Percentiles rank a stretch among this genome's conserved stretches.
Conservation (phyloP, 805 yeast species). For the Geotrichum ghanense region DNA sequence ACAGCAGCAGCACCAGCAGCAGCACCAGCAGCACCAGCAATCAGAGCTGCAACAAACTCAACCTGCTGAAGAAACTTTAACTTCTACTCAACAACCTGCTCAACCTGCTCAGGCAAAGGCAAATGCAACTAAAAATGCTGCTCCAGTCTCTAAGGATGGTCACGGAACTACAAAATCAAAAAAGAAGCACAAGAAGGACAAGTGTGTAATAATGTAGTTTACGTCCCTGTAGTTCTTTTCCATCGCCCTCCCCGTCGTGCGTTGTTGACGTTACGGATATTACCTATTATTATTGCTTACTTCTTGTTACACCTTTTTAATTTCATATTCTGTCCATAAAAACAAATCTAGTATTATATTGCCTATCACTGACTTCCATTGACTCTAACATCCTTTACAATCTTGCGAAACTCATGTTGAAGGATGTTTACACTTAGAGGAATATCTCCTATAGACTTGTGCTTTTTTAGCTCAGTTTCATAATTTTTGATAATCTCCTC, state of each 20-base stretch:
- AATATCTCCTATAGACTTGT: neutral
- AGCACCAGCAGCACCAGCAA: constrained; percentile 13
- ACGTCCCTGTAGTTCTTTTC: too few species aligned
- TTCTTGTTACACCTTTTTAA: too few species aligned
- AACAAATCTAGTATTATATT: too few species aligned
- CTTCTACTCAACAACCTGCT: neutral
- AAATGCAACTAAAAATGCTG: neutral
- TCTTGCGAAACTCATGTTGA: neutral
- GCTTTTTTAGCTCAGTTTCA: neutral
- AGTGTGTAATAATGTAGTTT: constrained; percentile 7
- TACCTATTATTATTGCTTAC: too few species aligned
- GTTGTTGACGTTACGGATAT: neutral
- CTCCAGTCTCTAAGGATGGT: neutral
- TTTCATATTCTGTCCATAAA: neutral
- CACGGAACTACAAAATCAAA: constrained; percentile 1
- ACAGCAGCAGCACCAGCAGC: constrained; percentile 46
- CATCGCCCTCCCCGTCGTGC: too few species aligned
- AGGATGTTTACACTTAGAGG: neutral
- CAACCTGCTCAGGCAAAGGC: neutral
- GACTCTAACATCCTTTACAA: neutral
- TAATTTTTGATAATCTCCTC: neutral
- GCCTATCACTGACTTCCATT: too few species aligned
- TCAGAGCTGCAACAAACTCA: constrained; percentile 5
- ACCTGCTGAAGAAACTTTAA: constrained; percentile 2
- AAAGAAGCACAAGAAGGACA: constrained; percentile 4